Evolutionary conservation across 257 asterid species (phyloP), one percentile per base, ranked within the genome.

Genomic region (Pogostemon cablin): DNA sequence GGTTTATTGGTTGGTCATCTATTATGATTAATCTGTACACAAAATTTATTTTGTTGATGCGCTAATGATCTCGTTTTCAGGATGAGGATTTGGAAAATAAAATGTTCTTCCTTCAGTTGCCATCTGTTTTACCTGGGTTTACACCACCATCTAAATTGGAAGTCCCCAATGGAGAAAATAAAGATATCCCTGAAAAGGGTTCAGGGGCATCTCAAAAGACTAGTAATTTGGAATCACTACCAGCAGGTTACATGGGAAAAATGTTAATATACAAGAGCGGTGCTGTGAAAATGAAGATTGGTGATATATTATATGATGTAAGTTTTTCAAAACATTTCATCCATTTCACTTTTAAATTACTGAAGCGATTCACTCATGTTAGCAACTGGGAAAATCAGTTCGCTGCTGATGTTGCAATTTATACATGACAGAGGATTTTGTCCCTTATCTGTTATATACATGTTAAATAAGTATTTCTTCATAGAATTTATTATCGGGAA

Each of bases 211-310:
- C 38, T 10, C 80, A 63, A 73, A 80, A 80, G 82, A 70, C 77
- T 6, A 71, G 75, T 65, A 54, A 32, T 32, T 57, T 85, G 72
- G 87, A 83, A 60, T 82, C 73, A 46, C 75, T 89, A 40, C 89
- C 88, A 34, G 78, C 76, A 9, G 99, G 98, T 17, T 74, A 71
- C 52, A 81, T 89, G 81, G 99, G 98, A 7, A 91, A 95, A 84
- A 75, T 89, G 85, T 37, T 88, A 25, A 92, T 91, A 6, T 89
- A 88, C 85, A 85, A 32, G 69, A 87, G 87, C 52, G 98, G 98
- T 63, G 88, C 89, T 65, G 76, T 89, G 39, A 91, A 95, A 80
- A 53, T 91, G 86, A 95, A 89, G 91, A 85, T 95, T 54, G 98
- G 99, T 7, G 97, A 88, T 55, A 75, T 70, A 46, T 69, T 89